Evolutionary conservation across 768 basidiomycete genomes (phyloP).

Genomic region (Tubosaeta sp.): DNA sequence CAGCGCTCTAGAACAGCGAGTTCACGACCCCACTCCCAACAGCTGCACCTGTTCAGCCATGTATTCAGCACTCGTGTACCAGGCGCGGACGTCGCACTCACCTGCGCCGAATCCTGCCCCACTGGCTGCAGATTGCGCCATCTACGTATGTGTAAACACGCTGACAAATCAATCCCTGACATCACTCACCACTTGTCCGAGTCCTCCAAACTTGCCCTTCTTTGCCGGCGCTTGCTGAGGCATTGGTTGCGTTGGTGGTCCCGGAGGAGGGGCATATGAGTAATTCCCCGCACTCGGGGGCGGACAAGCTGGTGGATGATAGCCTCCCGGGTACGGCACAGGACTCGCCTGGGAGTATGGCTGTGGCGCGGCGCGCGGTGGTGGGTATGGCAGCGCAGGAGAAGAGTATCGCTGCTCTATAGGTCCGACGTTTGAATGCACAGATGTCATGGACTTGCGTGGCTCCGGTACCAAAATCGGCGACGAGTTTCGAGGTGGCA

Average conservation of each 20-base stretch:
- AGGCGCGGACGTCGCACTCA: conserved; percentile 11
- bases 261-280: conserved; percentile 25
- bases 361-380: conserved; percentile 11
- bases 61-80: background rate
- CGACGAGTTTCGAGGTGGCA: conserved; percentile 25
- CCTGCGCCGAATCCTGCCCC: conserved; percentile 49
- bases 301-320: conserved; percentile 8
- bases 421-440: conserved; percentile 1
- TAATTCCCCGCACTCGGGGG: conserved; percentile 11
- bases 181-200: conserved; percentile 35
- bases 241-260: conserved; percentile 34
- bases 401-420: conserved; percentile 14
- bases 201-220: conserved; percentile 36
- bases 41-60: conserved; percentile 35
- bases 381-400: conserved; percentile 18
- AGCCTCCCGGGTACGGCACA: conserved; percentile 10
- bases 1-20: conserved; percentile 39
- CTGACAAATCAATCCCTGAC: background rate
- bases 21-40: conserved; percentile 43
- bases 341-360: conserved; percentile 9
- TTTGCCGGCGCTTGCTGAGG: conserved; percentile 30
- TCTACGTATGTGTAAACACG: conserved; percentile 14
- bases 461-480: conserved; percentile 23
- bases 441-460: conserved; percentile 13
- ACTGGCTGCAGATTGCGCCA: conserved; percentile 33